A percentile compares a stretch with the other conserved stretches of the same genome.
phyloP scores from a whole-genome alignment of 805 yeast species.

The Ogataea nakhonphanomensis region DNA sequence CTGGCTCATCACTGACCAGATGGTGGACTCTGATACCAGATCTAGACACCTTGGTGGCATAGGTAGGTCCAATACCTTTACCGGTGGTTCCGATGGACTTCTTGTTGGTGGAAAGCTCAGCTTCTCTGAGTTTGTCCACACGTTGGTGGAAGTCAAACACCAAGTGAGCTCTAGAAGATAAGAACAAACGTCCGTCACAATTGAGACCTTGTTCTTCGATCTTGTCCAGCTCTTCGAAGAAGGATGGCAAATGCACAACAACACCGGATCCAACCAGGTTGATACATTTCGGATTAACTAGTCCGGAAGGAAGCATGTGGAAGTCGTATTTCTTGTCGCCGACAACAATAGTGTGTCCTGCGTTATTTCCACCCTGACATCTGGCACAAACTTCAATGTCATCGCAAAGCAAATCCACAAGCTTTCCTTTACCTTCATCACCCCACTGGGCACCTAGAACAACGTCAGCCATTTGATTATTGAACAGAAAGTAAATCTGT shows the following conservation, averaged over 20 bases:
- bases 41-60: slow-evolving; percentile 94
- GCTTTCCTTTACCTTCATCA: slow-evolving; percentile 98
- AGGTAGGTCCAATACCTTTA: slow-evolving; percentile 98
- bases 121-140: slow-evolving; percentile 92
- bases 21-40: slow-evolving; percentile 97
- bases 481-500: slow-evolving; percentile 19
- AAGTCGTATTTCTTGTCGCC: slow-evolving; percentile 86
- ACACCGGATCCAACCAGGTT: slow-evolving; percentile 96
- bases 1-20: slow-evolving; percentile 82
- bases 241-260: slow-evolving; percentile 90
- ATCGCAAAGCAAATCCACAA: slow-evolving; percentile 93
- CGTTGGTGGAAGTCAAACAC: slow-evolving; percentile 98
- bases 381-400: slow-evolving; percentile 95
- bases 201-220: slow-evolving; percentile 79
- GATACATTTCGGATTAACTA: slow-evolving; percentile 86
- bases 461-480: slow-evolving; percentile 66
- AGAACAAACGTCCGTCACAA: slow-evolving; percentile 71
- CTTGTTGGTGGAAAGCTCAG: slow-evolving; percentile 75
- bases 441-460: slow-evolving; percentile 99
- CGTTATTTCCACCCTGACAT: slow-evolving; percentile 98
- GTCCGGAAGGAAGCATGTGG: slow-evolving; percentile 99
- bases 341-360: slow-evolving; percentile 98
- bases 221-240: slow-evolving; percentile 80
- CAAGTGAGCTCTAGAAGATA: slow-evolving; percentile 91
- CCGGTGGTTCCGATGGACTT: slow-evolving; percentile 97